These are phyloP conservation scores for Cladorrhinum sp. DNA, from an alignment of 2,329 filamentous ascomycete species.

Conservation along the genomic window DNA sequence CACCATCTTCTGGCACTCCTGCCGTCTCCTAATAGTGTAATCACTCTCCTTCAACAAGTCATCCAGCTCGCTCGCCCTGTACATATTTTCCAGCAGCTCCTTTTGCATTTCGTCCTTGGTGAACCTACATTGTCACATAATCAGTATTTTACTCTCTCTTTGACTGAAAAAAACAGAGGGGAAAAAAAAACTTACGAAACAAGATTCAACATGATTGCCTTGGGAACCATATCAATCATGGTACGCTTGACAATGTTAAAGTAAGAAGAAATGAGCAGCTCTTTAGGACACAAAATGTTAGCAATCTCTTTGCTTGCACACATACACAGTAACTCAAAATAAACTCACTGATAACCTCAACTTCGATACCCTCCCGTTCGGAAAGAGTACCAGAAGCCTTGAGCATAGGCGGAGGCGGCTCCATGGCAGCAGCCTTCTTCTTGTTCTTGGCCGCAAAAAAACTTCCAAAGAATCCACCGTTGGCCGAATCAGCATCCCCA, in stretches of 20 bases:
- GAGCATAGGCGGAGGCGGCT: constrained; percentile 84
- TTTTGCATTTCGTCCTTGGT: constrained; percentile 99
- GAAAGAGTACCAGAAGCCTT: constrained; percentile 93
- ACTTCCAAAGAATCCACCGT: constrained; percentile 90
- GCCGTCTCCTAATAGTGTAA: constrained; percentile 89
- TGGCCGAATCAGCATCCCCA: constrained; percentile 44
- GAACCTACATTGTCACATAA: constrained; percentile 51
- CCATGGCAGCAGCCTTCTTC: constrained; percentile 99
- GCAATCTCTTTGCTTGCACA: not conserved
- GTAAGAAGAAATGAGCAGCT: constrained; percentile 93
- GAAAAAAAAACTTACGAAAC: constrained; percentile 68
- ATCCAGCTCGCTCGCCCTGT: constrained; percentile 84
- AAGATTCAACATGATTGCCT: constrained; percentile 96
- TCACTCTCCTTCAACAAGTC: constrained; percentile 97
- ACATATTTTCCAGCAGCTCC: constrained; percentile 96
- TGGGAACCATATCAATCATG: constrained; percentile 99
- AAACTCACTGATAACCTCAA: constrained; percentile 91
- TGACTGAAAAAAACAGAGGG: not conserved
- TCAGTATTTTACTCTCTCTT: not conserved
- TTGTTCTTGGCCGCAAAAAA: constrained; percentile 99
- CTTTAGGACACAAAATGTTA: constrained; percentile 42
- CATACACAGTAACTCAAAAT: not conserved
- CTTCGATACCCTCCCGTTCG: constrained; percentile 91
- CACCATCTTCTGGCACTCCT: constrained; percentile 99
- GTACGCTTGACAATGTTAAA: constrained; percentile 97